Evolutionary conservation across 345 rosid species (phyloP), one percentile per base, ranked within the genome.

Genomic region (Eucalyptus tenuipes): DNA sequence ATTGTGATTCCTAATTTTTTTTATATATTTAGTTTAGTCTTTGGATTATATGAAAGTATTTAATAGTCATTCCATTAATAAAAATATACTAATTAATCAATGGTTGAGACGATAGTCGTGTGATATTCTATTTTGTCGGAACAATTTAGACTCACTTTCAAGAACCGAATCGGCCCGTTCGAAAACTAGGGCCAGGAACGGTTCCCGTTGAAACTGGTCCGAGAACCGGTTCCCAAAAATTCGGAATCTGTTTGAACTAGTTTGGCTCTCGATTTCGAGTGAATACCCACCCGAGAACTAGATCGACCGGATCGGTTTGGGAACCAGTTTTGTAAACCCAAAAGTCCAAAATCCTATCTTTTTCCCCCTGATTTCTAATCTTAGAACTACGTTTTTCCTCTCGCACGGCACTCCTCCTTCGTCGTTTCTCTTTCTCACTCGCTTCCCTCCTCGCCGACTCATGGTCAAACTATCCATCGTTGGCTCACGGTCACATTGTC

Each of bases 191-290:
- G 61, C 5, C 1, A 5, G 5, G 59, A 53, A 22, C 1, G 0
- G 27, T 55, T 55, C 61, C 2, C 2, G 1, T 52, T 52, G 57
- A 18, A 52, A 2, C 1, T 0, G 1, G 4, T 1, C 0, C 0
- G 13, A 24, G 61, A 55, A 55, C 0, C 0, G 0, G 6, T 55
- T 55, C 2, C 3, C 13, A 55, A 55, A 55, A 22, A 55, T 55
- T 55, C 0, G 1, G 5, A 55, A 55, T 24, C 0, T 1, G 1
- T 55, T 24, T 55, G 12, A 55, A 52, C 10, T 52, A 52, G 55
- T 52, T 52, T 0, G 2, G 55, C 8, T 55, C 61, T 55, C 1
- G 5, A 2, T 55, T 22, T 24, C 2, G 5, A 55, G 27, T 55
- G 29, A 55, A 55, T 9, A 55, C 29, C 29, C 61, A 55, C 61